These are phyloP conservation scores for Silybum marianum DNA, from an alignment of 129 eudicot genomes.

Conservation along the genomic window DNA sequence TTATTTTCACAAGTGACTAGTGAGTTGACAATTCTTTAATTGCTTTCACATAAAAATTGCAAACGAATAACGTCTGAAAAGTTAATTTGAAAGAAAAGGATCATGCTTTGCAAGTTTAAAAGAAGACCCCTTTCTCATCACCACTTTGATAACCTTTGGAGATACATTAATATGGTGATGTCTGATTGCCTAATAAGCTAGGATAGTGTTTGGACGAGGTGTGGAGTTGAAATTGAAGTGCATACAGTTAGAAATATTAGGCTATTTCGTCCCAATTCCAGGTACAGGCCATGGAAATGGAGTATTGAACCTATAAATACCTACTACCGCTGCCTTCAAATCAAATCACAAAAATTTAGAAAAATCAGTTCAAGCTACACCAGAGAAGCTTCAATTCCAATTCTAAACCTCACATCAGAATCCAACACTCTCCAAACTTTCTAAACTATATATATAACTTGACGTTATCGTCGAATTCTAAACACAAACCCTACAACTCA, in stretches of 20 bases:
- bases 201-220: not conserved
- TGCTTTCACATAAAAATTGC: not conserved
- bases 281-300: not conserved
- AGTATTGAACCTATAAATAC: not conserved
- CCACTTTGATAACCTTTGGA: not conserved
- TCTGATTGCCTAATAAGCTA: not conserved
- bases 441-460: not conserved
- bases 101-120: not conserved
- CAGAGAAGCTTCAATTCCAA: not conserved
- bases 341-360: not conserved
- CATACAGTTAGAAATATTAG: not conserved
- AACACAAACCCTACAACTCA: conserved; percentile 13
- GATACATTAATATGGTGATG: not conserved
- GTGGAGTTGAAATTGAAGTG: not conserved
- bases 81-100: not conserved
- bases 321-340: not conserved
- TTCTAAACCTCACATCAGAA: not conserved
- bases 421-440: not conserved
- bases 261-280: not conserved
- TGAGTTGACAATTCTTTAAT: not conserved
- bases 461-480: not conserved
- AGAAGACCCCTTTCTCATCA: not conserved
- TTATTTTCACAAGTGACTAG: not conserved
- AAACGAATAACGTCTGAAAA: not conserved
- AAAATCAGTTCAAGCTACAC: not conserved